These are phyloP conservation scores for Candida stauntonica DNA, from an alignment of 805 yeast genomes.

Conservation along the genomic window DNA sequence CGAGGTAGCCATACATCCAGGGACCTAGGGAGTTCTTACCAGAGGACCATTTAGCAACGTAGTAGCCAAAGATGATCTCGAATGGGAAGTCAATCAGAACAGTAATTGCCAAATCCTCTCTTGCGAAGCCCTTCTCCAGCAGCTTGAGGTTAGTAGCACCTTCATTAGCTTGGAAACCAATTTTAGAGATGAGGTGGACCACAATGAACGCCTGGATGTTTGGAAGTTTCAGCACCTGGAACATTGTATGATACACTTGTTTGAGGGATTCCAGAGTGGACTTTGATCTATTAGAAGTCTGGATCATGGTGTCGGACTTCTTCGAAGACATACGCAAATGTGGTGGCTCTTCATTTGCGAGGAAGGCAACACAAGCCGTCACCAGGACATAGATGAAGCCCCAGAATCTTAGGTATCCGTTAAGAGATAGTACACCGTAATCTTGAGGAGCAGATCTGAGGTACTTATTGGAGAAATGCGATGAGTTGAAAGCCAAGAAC, in stretches of 20 bases:
- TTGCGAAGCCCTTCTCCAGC: conserved; percentile 84
- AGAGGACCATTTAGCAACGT: conserved; percentile 91
- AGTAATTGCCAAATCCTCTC: conserved; percentile 90
- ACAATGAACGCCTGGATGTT: conserved; percentile 71
- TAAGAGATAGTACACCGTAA: conserved; percentile 64
- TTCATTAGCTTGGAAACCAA: conserved; percentile 95
- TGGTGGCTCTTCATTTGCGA: conserved; percentile 69
- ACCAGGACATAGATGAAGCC: conserved; percentile 68
- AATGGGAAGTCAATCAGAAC: conserved; percentile 94
- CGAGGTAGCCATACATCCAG: conserved; percentile 85
- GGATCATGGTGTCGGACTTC: conserved; percentile 28
- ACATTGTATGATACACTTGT: conserved; percentile 62
- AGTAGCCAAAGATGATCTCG: conserved; percentile 91
- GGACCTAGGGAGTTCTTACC: conserved; percentile 75
- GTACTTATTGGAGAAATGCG: conserved; percentile 88
- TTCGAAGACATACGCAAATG: conserved; percentile 31
- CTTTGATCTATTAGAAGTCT: conserved; percentile 20
- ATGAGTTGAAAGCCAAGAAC: conserved; percentile 84
- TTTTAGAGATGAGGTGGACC: conserved; percentile 74
- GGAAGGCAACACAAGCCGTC: conserved; percentile 54
- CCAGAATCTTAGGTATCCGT: conserved; percentile 73
- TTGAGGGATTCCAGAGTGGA: conserved; percentile 31
- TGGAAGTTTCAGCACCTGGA: conserved; percentile 59
- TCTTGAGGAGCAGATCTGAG: conserved; percentile 57
- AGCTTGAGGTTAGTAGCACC: conserved; percentile 91